phyloP scores from a whole-genome alignment of 352 stramenopile genomes.

The Globisporangium recalcitrans region DNA sequence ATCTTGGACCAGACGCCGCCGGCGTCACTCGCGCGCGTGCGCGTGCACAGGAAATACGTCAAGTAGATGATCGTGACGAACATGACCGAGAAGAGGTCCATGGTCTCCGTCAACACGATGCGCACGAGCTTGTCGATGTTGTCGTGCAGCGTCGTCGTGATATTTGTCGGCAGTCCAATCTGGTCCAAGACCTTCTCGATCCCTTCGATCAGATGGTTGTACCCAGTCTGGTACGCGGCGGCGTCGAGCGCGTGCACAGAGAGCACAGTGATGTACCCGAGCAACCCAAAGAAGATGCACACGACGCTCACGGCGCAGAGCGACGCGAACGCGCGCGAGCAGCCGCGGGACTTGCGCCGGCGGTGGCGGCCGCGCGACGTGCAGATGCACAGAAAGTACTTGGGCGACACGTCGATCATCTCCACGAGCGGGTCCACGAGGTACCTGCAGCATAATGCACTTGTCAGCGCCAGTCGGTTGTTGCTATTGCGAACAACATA shows the following conservation, averaged over 20 bases:
- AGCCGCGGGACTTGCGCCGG: constrained; percentile 70
- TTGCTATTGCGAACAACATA: no score
- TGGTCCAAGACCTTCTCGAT: constrained; percentile 65
- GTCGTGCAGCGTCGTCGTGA: constrained; percentile 86
- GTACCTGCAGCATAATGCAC: constrained; percentile 16
- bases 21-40: constrained; percentile 76
- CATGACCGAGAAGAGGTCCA: constrained; percentile 88
- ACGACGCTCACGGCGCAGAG: constrained; percentile 80
- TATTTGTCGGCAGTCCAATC: constrained; percentile 81
- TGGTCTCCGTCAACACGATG: constrained; percentile 81
- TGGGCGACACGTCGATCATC: constrained; percentile 84
- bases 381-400: constrained; percentile 84
- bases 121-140: constrained; percentile 86
- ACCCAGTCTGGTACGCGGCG: constrained; percentile 78
- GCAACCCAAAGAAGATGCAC: constrained; percentile 80
- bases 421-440: constrained; percentile 84
- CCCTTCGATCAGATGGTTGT: constrained; percentile 61
- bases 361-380: constrained; percentile 70
- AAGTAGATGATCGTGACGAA: constrained; percentile 89
- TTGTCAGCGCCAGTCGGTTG: no score
- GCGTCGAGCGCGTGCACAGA: constrained; percentile 80
- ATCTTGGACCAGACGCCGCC: constrained; percentile 87
- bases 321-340: constrained; percentile 78
- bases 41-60: constrained; percentile 85
- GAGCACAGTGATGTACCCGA: constrained; percentile 86